These are phyloP conservation scores for Hirschioporus abietinus DNA, from an alignment of 768 basidiomycete species.

Conservation along the genomic window DNA sequence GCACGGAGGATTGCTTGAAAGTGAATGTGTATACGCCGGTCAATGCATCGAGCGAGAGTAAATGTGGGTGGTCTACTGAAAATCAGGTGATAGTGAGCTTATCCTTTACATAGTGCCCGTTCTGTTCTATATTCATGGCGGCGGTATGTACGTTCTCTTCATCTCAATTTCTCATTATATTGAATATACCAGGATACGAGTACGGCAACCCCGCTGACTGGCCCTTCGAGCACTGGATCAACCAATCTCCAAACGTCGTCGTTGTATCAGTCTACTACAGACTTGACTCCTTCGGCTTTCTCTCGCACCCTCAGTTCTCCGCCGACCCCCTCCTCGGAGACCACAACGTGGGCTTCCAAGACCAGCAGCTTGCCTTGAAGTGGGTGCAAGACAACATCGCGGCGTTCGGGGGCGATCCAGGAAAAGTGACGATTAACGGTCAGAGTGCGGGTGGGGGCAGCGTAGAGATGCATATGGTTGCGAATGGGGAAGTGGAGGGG, in stretches of 20 bases:
- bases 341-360: constrained; percentile 42
- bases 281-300: constrained; percentile 61
- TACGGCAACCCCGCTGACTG: constrained; percentile 59
- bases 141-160: constrained; percentile 19
- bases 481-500: constrained; percentile 25
- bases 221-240: constrained; percentile 63
- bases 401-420: constrained; percentile 32
- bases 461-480: constrained; percentile 54
- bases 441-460: constrained; percentile 55
- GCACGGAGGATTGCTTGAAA: constrained; percentile 63
- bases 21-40: constrained; percentile 59
- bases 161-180: background rate
- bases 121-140: constrained; percentile 36
- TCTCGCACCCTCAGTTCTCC: constrained; percentile 43
- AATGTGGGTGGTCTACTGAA: constrained; percentile 32
- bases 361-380: constrained; percentile 34
- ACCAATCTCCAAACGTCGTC: constrained; percentile 56
- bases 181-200: constrained; percentile 37
- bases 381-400: constrained; percentile 32
- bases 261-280: constrained; percentile 65
- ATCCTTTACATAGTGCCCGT: constrained; percentile 26
- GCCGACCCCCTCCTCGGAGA: constrained; percentile 32
- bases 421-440: constrained; percentile 29
- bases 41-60: constrained; percentile 38
- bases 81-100: constrained; percentile 5